A percentile compares a stretch with the other conserved stretches of the same genome.
Conservation (phyloP, 2,329 filamentous ascomycete genomes). For the Coniella lustricola region DNA sequence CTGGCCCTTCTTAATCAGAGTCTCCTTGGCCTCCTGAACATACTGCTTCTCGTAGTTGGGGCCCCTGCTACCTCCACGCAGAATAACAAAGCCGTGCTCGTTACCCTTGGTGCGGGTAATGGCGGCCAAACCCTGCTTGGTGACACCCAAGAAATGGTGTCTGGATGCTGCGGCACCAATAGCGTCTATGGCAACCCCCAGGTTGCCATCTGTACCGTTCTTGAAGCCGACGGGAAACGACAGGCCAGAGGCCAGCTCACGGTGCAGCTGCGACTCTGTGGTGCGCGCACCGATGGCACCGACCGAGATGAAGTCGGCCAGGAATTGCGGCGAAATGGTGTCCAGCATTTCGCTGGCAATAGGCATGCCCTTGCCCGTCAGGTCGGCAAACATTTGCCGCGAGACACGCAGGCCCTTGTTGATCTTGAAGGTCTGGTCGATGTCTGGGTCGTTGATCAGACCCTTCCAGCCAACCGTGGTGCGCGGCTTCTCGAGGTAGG, state of each 20-base stretch:
- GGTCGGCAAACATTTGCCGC: constrained; percentile 86
- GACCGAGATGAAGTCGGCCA: constrained; percentile 90
- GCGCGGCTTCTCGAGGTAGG: constrained; percentile 97
- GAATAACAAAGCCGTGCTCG: constrained; percentile 94
- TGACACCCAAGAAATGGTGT: constrained; percentile 98
- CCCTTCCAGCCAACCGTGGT: constrained; percentile 99
- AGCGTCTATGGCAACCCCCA: constrained; percentile 89
- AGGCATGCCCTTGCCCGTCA: constrained; percentile 82
- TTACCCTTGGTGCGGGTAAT: constrained; percentile 92
- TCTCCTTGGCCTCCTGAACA: constrained; percentile 72
- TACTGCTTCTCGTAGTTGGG: constrained; percentile 89
- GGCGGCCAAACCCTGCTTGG: constrained; percentile 91
- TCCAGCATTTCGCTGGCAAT: constrained; percentile 98
- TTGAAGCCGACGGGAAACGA: constrained; percentile 99
- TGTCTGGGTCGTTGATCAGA: constrained; percentile 97
- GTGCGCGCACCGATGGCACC: constrained; percentile 94
- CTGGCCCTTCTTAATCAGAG: constrained; percentile 73
- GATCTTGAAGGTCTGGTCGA: constrained; percentile 95
- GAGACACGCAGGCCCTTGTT: constrained; percentile 94
- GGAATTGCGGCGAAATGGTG: constrained; percentile 96
- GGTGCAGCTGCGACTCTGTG: constrained; percentile 92
- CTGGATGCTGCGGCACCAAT: constrained; percentile 79
- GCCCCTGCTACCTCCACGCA: constrained; percentile 83
- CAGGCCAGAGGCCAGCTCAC: constrained; percentile 88
- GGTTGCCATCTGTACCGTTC: constrained; percentile 92